Evolutionary conservation across 163 green algal genomes (phyloP).

Genomic region (Smithsoniella earleae): DNA sequence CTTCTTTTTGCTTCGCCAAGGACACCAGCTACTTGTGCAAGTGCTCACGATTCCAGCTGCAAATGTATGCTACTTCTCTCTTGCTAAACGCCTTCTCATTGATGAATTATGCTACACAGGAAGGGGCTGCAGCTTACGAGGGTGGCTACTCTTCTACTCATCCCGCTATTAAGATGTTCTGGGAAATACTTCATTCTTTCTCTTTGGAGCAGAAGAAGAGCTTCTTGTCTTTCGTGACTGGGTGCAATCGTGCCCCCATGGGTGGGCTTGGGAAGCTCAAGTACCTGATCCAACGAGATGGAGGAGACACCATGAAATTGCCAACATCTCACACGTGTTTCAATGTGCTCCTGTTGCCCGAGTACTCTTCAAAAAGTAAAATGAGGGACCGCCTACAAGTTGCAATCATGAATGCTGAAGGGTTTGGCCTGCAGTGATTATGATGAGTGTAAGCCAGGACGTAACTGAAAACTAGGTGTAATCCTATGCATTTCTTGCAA

Average conservation of each 20-base stretch:
- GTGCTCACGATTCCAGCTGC: background rate
- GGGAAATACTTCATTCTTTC: slow-evolving; percentile 52
- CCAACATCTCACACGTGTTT: slow-evolving; percentile 70
- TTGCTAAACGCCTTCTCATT: no score
- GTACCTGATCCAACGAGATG: slow-evolving; percentile 44
- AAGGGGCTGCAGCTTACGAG: slow-evolving; percentile 62
- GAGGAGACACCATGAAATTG: slow-evolving; percentile 39
- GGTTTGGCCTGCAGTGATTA: slow-evolving; percentile 60
- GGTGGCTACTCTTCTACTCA: slow-evolving; percentile 51
- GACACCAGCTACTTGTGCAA: slow-evolving; percentile 6
- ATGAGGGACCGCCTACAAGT: slow-evolving; percentile 46
- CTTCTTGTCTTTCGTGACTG: slow-evolving; percentile 78
- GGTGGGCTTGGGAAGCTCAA: slow-evolving; percentile 46
- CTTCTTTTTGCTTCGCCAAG: no score
- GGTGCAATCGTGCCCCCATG: slow-evolving; percentile 70
- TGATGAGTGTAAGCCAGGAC: no score
- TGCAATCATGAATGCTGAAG: slow-evolving; percentile 53
- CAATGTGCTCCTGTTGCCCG: slow-evolving; percentile 47
- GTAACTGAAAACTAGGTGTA: no score
- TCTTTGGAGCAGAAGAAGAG: slow-evolving; percentile 59
- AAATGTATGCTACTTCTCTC: slow-evolving; percentile 24
- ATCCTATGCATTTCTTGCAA: no score
- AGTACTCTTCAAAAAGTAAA: slow-evolving; percentile 42
- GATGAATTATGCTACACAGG: no score
- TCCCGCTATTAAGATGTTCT: slow-evolving; percentile 55